Base-by-base conservation (phyloP, 148 eudicot species). In the Camellia sinensis region DNA sequence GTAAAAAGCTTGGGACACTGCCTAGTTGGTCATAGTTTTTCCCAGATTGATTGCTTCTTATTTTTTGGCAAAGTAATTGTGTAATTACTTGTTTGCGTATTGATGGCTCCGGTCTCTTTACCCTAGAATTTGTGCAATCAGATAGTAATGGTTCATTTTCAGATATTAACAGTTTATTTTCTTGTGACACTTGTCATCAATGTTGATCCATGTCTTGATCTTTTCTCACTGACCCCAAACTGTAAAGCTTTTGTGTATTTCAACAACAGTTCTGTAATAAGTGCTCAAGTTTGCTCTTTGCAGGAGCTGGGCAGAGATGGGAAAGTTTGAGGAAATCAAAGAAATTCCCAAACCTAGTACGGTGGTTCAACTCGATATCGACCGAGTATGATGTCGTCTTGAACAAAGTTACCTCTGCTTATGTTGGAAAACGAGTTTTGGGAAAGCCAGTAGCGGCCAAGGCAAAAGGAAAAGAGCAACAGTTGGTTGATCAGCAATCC, bases 231-330 rank as follows among this genome's bases (percentile, higher is more conserved):
- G 7, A 3, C 18, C 17, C n/a, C 41, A 19, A 40, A 75, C 54
- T 44, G 48, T 0, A 44, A 12, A 11, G 6, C 50, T 11, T 44
- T 37, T 45, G 9, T 48, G 40, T 44, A 70, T 56, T 71, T 37
- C 6, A 50, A 43, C n/a, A n/a, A 13, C 6, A 2, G 4, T 64
- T 8, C 21, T 44, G 12, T 21, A 73, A 19, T 21, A 73, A 19
- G 29, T 60, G 54, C 72, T 77, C 12, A 78, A n/a, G 13, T 45
- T 5, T 76, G 29, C 18, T 29, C 21, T 29, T 79, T 86, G 67
- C 81, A 94, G 99, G 88, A 66, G 85, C 89, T 88, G 98, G 98
- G 72, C 74, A 60, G 75, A 89, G 99, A 83, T 97, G 99, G 99
- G 97, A 94, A 83, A 94, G 98, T 79, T 86, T 94, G 88, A 88